Conservation (phyloP, 164 flowering plant species). For the Echeveria elegans region DNA sequence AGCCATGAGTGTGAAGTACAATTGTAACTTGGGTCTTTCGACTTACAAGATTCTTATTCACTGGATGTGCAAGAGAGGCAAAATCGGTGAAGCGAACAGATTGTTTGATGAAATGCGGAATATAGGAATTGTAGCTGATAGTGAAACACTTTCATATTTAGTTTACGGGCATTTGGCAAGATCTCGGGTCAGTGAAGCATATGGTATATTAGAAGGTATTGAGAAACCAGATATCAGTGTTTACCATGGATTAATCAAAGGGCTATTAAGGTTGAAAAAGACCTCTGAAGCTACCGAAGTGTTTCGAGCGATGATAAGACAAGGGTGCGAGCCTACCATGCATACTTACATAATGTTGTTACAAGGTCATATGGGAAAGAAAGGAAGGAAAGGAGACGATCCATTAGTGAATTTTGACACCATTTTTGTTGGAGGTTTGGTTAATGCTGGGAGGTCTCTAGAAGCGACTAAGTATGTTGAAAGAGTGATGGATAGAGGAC, state of each 20-base stretch:
- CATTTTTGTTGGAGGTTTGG: constrained; percentile 86
- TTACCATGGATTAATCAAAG: constrained; percentile 78
- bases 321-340: constrained; percentile 86
- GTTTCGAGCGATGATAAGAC: constrained; percentile 73
- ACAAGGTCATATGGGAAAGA: constrained; percentile 89
- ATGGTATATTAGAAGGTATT: constrained; percentile 34
- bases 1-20: constrained; percentile 33
- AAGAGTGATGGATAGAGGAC: constrained; percentile 49
- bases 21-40: constrained; percentile 43
- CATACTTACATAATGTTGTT: constrained; percentile 85
- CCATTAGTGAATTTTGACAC: constrained; percentile 70
- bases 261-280: constrained; percentile 50
- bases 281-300: constrained; percentile 78
- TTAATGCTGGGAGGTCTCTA: constrained; percentile 63
- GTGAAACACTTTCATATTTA: constrained; percentile 35
- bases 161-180: constrained; percentile 53
- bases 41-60: constrained; percentile 53
- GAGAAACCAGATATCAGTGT: constrained; percentile 47
- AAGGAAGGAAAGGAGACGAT: constrained; percentile 74
- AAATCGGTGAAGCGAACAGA: constrained; percentile 30
- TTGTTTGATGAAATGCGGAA: constrained; percentile 63
- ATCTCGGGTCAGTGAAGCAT: constrained; percentile 53
- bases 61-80: constrained; percentile 72
- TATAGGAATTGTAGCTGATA: constrained; percentile 55
- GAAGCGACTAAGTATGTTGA: constrained; percentile 81